Evolutionary conservation across 345 rosid genomes (phyloP).

Genomic region (Citrus inodora): DNA sequence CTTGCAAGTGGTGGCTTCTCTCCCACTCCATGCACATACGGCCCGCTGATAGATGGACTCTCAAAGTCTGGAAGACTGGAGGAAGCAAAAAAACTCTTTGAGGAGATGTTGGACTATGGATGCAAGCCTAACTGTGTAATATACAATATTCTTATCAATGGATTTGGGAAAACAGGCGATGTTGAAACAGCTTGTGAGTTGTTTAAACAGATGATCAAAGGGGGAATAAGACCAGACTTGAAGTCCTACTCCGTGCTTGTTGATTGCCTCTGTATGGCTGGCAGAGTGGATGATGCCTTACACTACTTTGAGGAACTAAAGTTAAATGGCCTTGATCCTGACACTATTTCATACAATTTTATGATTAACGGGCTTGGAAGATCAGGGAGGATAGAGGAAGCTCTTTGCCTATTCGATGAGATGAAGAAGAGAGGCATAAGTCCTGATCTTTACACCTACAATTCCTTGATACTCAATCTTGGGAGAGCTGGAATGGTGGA

Average conservation of each 20-base stretch:
- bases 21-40: constrained; percentile 84
- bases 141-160: constrained; percentile 83
- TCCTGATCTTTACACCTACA: constrained; percentile 85
- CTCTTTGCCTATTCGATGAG: constrained; percentile 59
- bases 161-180: constrained; percentile 76
- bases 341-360: constrained; percentile 68
- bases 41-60: constrained; percentile 81
- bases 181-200: constrained; percentile 60
- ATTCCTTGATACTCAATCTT: constrained; percentile 66
- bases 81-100: constrained; percentile 66
- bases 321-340: constrained; percentile 59
- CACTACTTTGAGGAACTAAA: constrained; percentile 62
- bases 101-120: constrained; percentile 72
- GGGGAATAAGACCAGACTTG: constrained; percentile 89
- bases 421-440: constrained; percentile 53
- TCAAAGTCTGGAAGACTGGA: constrained; percentile 58
- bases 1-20: constrained; percentile 66
- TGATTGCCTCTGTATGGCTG: constrained; percentile 60
- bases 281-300: constrained; percentile 76
- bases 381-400: constrained; percentile 60
- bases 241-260: constrained; percentile 81
- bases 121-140: constrained; percentile 84
- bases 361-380: constrained; percentile 77
- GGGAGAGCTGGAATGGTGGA: constrained; percentile 67
- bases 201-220: constrained; percentile 66